Conservation (phyloP, 2,329 filamentous ascomycete genomes). For the Ceratocystis eucalypticola region DNA sequence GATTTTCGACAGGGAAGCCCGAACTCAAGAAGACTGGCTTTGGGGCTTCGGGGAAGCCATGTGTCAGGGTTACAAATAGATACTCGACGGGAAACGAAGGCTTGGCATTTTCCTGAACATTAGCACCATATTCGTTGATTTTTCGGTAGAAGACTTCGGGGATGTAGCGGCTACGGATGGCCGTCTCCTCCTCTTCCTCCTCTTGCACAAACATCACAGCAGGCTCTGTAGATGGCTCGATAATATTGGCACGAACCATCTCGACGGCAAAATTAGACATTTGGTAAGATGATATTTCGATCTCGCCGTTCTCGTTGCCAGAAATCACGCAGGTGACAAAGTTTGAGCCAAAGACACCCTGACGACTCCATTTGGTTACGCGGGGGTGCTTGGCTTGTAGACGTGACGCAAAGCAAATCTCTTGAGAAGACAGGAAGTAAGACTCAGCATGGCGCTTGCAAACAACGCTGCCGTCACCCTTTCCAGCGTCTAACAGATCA, state of each 20-base stretch:
- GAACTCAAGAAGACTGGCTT: conserved; percentile 61
- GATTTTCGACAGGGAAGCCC: conserved; percentile 82
- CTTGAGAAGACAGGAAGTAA: conserved; percentile 83
- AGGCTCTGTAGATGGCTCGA: conserved; percentile 89
- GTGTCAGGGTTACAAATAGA: conserved; percentile 85
- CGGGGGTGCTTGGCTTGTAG: conserved; percentile 82
- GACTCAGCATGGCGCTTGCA: conserved; percentile 96
- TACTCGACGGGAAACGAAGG: conserved; percentile 95
- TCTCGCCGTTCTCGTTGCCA: conserved; percentile 80
- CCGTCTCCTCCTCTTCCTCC: conserved; percentile 52
- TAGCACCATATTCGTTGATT: conserved; percentile 92
- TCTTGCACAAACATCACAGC: conserved; percentile 87
- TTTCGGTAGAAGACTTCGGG: conserved; percentile 93
- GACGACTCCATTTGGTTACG: conserved; percentile 92
- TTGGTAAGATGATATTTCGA: conserved; percentile 83
- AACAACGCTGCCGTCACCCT: conserved; percentile 69
- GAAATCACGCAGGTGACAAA: conserved; percentile 94
- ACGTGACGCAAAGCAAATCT: conserved; percentile 77
- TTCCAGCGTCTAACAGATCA: conserved; percentile 71
- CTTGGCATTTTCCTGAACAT: conserved; percentile 94
- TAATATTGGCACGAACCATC: conserved; percentile 89
- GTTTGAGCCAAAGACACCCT: conserved; percentile 82
- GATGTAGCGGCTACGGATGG: conserved; percentile 62
- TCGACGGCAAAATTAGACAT: conserved; percentile 91
- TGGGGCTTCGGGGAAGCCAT: conserved; percentile 77